Conservation (phyloP, 2,329 filamentous ascomycete genomes). For the Eurotiales sp. region DNA sequence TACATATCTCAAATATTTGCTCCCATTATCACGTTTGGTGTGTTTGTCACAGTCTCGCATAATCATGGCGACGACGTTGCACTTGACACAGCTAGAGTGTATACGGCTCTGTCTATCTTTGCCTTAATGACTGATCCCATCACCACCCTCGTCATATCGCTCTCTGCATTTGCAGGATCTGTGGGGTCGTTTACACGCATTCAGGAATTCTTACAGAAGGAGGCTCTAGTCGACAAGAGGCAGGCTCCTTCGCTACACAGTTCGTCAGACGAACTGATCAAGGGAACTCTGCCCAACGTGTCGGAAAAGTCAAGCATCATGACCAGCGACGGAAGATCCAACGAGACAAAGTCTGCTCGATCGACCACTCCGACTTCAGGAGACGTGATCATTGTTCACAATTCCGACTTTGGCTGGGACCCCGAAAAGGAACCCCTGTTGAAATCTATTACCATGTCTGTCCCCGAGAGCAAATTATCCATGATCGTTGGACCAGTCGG, state of each 20-base stretch:
- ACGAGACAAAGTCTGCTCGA: constrained; percentile 16
- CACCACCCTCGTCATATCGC: constrained; percentile 21
- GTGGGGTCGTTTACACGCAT: constrained; percentile 41
- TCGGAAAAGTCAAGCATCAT: constrained; percentile 22
- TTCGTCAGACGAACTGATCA: constrained; percentile 11
- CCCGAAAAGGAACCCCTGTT: constrained; percentile 38
- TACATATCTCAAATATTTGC: constrained; percentile 41
- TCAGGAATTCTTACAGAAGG: constrained; percentile 31
- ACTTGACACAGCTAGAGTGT: constrained; percentile 26
- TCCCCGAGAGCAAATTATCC: constrained; percentile 43
- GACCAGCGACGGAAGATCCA: constrained; percentile 19
- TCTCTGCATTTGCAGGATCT: constrained; percentile 34
- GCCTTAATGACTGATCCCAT: constrained; percentile 24
- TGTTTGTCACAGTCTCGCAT: constrained; percentile 21
- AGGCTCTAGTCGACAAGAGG: constrained; percentile 13
- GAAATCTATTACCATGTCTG: constrained; percentile 37
- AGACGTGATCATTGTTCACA: constrained; percentile 39
- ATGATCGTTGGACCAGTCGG: constrained; percentile 51
- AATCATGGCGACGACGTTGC: constrained; percentile 16
- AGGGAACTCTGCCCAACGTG: constrained; percentile 19
- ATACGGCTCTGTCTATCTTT: constrained; percentile 26
- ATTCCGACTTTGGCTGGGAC: constrained; percentile 48
- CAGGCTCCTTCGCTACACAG: background rate
- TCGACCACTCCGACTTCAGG: constrained; percentile 15
- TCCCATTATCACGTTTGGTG: constrained; percentile 27